These are phyloP conservation scores for Schrenkiella parvula DNA, from an alignment of 345 rosid genomes.

Conservation along the genomic window DNA sequence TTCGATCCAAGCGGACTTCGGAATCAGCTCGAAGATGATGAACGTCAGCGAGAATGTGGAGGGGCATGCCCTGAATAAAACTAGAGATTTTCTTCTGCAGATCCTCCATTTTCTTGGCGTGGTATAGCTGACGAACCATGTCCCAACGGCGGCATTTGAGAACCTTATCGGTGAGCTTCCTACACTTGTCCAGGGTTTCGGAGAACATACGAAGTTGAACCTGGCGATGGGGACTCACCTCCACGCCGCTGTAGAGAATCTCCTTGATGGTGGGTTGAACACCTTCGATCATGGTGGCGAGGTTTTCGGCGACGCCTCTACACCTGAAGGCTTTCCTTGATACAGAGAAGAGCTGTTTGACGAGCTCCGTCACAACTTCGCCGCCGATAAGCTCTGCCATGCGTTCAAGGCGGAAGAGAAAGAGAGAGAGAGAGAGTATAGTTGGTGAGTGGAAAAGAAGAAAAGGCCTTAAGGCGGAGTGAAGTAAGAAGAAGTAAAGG, in stretches of 20 bases:
- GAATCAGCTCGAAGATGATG: constrained; percentile 50
- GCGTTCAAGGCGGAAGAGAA: background rate
- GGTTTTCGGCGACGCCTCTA: constrained; percentile 47
- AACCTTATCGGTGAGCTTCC: constrained; percentile 57
- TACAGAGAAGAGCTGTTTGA: constrained; percentile 37
- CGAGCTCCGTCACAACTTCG: constrained; percentile 63
- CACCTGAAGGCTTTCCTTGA: constrained; percentile 43
- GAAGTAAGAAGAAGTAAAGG: background rate
- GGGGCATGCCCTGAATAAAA: constrained; percentile 38
- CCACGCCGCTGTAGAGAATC: constrained; percentile 67
- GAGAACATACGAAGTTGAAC: constrained; percentile 50
- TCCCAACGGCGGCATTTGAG: constrained; percentile 57
- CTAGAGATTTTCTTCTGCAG: constrained; percentile 42
- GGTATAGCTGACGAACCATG: constrained; percentile 53
- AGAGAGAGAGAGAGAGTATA: background rate
- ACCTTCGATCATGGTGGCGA: constrained; percentile 24
- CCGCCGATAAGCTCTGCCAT: constrained; percentile 57
- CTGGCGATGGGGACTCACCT: constrained; percentile 51
- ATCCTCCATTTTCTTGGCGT: constrained; percentile 62
- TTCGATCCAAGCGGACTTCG: constrained; percentile 48
- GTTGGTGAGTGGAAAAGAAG: background rate
- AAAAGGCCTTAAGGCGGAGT: background rate
- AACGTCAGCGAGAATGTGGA: constrained; percentile 61
- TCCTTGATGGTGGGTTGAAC: constrained; percentile 54
- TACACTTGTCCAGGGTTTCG: constrained; percentile 40